phyloP scores from a whole-genome alignment of 2,329 filamentous ascomycete species.

The Aquanectria penicillioides region DNA sequence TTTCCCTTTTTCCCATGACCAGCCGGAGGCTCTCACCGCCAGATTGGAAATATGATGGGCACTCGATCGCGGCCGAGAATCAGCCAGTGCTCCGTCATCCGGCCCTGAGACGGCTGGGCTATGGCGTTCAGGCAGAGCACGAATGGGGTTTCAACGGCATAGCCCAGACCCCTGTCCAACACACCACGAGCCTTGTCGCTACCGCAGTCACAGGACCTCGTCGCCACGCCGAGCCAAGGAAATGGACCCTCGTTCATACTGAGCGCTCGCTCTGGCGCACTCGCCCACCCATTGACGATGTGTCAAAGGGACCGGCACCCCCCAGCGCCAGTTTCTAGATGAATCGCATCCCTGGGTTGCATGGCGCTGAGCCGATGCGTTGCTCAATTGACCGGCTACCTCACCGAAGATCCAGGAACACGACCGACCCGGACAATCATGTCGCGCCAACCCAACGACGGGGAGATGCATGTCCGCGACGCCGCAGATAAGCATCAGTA shows the following conservation, averaged over 20 bases:
- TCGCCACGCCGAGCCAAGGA: conserved; percentile 38
- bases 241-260: conserved; percentile 27
- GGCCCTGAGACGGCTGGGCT: conserved; percentile 32
- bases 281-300: conserved; percentile 8
- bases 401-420: conserved; percentile 45
- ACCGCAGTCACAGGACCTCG: conserved; percentile 44
- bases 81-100: conserved; percentile 30
- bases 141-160: conserved; percentile 42
- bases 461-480: conserved; percentile 32
- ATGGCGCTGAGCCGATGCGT: conserved; percentile 19
- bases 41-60: conserved; percentile 37
- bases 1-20: conserved; percentile 24
- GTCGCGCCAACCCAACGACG: conserved; percentile 25
- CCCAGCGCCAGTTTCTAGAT: conserved; percentile 29
- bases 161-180: conserved; percentile 41
- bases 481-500: conserved; percentile 33
- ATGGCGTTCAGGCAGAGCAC: conserved; percentile 35
- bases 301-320: conserved; percentile 19
- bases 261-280: conserved; percentile 10
- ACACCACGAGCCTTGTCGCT: conserved; percentile 40
- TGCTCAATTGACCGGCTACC: conserved; percentile 37
- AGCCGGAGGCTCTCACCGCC: conserved; percentile 38
- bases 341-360: conserved; percentile 26
- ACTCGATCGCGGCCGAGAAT: conserved; percentile 33
- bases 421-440: conserved; percentile 18